Base-by-base conservation (phyloP, 2,329 filamentous ascomycete genomes). In the Talaromyces sp. region DNA sequence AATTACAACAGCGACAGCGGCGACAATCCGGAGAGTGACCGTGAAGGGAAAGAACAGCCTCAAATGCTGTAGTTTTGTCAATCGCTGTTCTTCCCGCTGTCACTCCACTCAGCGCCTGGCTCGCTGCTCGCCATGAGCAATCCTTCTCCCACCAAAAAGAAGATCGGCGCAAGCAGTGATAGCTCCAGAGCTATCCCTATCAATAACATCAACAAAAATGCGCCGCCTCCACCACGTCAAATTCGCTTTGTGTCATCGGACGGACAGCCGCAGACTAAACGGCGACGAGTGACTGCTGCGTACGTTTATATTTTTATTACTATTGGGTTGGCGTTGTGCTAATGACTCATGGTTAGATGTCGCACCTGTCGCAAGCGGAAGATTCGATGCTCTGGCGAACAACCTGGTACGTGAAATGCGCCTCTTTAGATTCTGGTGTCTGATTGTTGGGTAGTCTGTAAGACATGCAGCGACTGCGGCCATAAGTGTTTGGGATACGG, bases 201-300 rank as follows among this genome's bases (percentile, higher is more conserved):
- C 35, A 35, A 19, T n/a, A 50, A 2, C 17, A 52, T 62, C 67
- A 57, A 65, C 35, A 19, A 54, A 7, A 53, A 52, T 40, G 40
- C 54, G 35, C 58, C 41, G 21, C 64, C 56, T 67, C 69, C 51
- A 66, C 68, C 65, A 17, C 67, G 73, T 58, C 77, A 77, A 67
- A 89, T 90, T 64, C 87, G 89, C 65, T 93, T 92, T 71, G 89
- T 93, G 65, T 89, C 90, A 63, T 91, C 87, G 67, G 88, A 91
- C 74, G 89, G 89, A 62, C 87, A 89, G 63, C 89, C 89, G 51
- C 88, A 89, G 61, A 87, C 87, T 25, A 93, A 92, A 74, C 81
- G 89, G 66, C 82, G 89, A 69, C 81, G 89, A 66, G 89, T 93
- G 68, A 90, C 87, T 75, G 87, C 89, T 67, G 89, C 89, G 84